A percentile compares a stretch with the other conserved stretches of the same genome.
These are phyloP conservation scores for Colletotrichum sp. DNA, from an alignment of 2,329 filamentous ascomycete species.

Conservation along the genomic window DNA sequence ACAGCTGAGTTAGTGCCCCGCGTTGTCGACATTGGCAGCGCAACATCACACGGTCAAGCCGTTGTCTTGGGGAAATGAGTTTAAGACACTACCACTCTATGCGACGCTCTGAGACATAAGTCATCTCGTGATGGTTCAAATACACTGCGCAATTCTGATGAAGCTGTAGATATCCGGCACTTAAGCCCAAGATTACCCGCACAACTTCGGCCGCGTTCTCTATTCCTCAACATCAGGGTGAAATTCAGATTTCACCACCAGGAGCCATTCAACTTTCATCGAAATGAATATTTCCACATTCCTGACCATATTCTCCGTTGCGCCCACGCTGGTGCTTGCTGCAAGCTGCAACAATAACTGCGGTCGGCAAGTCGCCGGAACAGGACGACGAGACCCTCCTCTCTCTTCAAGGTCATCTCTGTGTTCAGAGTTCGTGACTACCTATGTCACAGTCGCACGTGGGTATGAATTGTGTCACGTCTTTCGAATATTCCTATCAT, in stretches of 20 bases:
- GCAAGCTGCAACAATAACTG: slow-evolving; percentile 17
- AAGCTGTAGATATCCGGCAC: background rate
- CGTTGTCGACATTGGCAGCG: background rate
- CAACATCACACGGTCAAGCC: background rate
- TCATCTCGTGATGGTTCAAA: background rate
- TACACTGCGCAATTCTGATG: background rate
- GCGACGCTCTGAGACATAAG: background rate
- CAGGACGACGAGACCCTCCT: background rate
- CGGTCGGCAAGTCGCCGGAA: slow-evolving; percentile 8
- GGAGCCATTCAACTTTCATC: background rate
- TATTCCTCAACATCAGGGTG: background rate
- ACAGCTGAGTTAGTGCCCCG: background rate
- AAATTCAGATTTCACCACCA: background rate
- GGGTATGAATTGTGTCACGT: background rate
- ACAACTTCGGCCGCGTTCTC: background rate
- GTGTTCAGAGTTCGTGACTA: slow-evolving; percentile 16
- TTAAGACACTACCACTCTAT: background rate
- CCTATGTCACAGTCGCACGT: slow-evolving; percentile 2
- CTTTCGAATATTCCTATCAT: background rate
- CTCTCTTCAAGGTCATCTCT: background rate
- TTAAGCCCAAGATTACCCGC: background rate
- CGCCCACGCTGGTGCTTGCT: background rate
- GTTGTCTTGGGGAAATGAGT: background rate
- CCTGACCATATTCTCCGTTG: background rate
- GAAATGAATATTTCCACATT: background rate